Percentiles rank a stretch among this genome's conserved stretches.
These are phyloP conservation scores for Planoprotostelium fungivorum DNA, from an alignment of 78 protist species.

Conservation along the genomic window DNA sequence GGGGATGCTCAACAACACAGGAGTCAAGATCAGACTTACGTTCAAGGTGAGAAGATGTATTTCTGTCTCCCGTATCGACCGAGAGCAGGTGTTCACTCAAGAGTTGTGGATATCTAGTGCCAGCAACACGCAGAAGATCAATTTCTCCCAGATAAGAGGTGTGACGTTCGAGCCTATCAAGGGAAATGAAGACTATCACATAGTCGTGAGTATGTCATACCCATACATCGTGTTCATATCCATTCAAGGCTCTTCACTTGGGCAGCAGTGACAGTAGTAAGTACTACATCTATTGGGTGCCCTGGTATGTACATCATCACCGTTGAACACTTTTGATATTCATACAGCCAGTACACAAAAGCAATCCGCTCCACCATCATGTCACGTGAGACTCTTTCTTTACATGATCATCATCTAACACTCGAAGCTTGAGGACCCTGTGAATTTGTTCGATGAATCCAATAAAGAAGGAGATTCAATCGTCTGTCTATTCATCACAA, in stretches of 20 bases:
- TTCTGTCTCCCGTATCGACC: too few species aligned
- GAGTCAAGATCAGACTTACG: not conserved
- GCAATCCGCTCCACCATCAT: not conserved
- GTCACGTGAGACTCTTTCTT: not conserved
- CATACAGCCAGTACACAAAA: not conserved
- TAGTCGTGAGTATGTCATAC: not conserved
- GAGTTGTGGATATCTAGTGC: not conserved
- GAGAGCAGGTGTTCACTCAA: not conserved
- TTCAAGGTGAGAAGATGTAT: not conserved
- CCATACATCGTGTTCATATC: not conserved
- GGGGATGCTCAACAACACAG: not conserved
- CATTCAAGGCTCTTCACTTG: not conserved
- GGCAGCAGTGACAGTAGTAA: not conserved
- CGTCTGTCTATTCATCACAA: too few species aligned
- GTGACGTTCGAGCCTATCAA: not conserved
- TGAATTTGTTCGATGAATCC: too few species aligned
- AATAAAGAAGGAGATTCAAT: too few species aligned
- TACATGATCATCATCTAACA: too few species aligned
- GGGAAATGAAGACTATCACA: not conserved
- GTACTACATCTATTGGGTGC: not conserved
- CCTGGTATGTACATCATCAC: not conserved
- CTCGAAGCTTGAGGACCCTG: too few species aligned
- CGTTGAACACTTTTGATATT: not conserved
- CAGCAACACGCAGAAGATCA: not conserved
- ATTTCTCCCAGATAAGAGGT: not conserved